These are phyloP conservation scores for Oryza nivara DNA, from an alignment of 176 grass and related monocot genomes.

Conservation along the genomic window DNA sequence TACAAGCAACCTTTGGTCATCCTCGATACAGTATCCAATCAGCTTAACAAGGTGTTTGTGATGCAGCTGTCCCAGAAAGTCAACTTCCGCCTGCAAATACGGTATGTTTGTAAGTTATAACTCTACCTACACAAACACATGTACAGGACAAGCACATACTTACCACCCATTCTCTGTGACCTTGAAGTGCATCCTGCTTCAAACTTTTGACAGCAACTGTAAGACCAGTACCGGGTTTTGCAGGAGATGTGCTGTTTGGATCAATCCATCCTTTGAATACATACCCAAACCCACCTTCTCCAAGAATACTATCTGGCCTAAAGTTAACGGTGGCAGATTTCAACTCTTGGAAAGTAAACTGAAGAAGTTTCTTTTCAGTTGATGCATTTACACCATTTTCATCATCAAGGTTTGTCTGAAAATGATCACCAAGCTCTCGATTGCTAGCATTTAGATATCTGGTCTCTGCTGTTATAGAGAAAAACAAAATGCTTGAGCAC, in stretches of 20 bases:
- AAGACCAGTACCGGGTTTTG: conserved; percentile 87
- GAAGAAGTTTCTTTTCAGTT: conserved; percentile 71
- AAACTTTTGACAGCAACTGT: conserved; percentile 99
- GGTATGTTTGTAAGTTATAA: conserved; percentile 4
- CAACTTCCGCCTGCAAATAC: conserved; percentile 82
- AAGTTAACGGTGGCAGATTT: conserved; percentile 96
- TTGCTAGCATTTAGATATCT: conserved; percentile 85
- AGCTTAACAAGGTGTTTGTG: conserved; percentile 99
- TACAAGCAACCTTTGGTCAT: conserved; percentile 95
- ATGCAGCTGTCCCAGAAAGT: conserved; percentile 96
- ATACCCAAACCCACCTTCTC: conserved; percentile 97
- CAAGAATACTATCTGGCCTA: conserved; percentile 97
- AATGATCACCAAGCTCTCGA: conserved; percentile 62
- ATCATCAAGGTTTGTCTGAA: conserved; percentile 53
- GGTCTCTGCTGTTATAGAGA: conserved; percentile 59
- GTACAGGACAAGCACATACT: conserved; percentile 29
- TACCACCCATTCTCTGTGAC: conserved; percentile 99
- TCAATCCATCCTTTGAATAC: conserved; percentile 99
- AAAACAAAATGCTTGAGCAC: conserved; percentile 35
- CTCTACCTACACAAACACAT: conserved; percentile 27
- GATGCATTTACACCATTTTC: conserved; percentile 63
- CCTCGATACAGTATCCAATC: conserved; percentile 95
- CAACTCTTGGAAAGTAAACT: conserved; percentile 97
- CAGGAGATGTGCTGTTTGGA: conserved; percentile 78
- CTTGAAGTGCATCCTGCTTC: conserved; percentile 96